Evolutionary conservation across 202 grass and related monocot genomes (phyloP).

Genomic region (Saccharum hybrid): DNA sequence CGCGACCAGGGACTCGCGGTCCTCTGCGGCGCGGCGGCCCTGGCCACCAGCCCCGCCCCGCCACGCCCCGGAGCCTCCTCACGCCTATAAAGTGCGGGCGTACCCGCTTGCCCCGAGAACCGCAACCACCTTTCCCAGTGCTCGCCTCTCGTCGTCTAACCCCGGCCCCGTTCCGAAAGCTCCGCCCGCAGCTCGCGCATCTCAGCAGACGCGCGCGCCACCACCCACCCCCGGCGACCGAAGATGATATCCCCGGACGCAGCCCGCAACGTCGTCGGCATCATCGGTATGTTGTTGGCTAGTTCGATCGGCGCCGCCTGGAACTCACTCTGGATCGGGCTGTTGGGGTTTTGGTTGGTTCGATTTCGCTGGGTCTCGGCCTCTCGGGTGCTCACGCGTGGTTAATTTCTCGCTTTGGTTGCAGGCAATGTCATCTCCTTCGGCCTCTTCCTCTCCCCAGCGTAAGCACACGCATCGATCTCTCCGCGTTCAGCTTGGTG

Average conservation of each 20-base stretch:
- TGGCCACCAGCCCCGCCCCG: not conserved
- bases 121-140: not conserved
- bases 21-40: not conserved
- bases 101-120: not conserved
- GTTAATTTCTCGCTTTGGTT: slow-evolving; percentile 27
- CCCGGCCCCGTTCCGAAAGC: not conserved
- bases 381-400: not conserved
- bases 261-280: slow-evolving; percentile 58
- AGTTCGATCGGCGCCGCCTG: not conserved
- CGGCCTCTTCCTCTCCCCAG: slow-evolving; percentile 67
- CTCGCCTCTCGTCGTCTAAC: not conserved
- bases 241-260: slow-evolving; percentile 61
- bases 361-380: not conserved
- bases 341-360: not conserved
- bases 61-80: not conserved
- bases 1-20: not conserved
- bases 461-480: slow-evolving; percentile 43
- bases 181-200: not conserved
- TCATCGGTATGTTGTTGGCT: slow-evolving; percentile 50
- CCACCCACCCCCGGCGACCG: not conserved
- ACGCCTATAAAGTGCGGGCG: slow-evolving; percentile 13
- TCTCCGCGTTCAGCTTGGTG: not conserved
- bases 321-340: not conserved
- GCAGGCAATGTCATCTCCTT: slow-evolving; percentile 74
- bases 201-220: not conserved